Conservation (phyloP, 2,329 filamentous ascomycete genomes). For the Calonectria naviculata region DNA sequence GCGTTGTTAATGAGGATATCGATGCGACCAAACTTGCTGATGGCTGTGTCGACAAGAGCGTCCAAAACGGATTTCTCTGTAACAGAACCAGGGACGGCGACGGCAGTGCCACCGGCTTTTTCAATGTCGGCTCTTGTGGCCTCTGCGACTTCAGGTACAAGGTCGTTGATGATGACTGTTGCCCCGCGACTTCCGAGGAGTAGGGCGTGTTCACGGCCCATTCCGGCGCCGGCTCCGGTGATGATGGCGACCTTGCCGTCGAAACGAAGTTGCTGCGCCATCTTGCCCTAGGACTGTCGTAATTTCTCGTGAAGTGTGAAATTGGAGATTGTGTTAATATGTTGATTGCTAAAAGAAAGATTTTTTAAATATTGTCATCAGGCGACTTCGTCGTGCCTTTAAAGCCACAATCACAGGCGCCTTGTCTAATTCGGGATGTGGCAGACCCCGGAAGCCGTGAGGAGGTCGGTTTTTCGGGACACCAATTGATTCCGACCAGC, state of each 20-base stretch:
- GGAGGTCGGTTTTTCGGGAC: neutral
- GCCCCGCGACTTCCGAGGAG: neutral
- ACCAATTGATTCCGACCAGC: neutral
- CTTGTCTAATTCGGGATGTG: neutral
- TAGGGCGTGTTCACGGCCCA: neutral
- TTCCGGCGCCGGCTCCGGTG: neutral
- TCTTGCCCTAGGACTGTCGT: neutral
- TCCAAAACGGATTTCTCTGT: neutral
- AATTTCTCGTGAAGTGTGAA: neutral
- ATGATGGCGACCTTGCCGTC: neutral
- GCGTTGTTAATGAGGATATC: slow-evolving; percentile 1
- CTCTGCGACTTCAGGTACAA: neutral
- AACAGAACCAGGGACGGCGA: neutral
- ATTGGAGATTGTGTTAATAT: neutral
- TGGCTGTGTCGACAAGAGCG: neutral
- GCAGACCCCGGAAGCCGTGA: neutral
- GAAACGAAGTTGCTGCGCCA: neutral
- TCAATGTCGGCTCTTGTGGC: neutral
- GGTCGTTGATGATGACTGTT: neutral
- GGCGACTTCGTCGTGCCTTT: neutral
- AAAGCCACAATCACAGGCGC: neutral
- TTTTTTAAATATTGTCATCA: neutral
- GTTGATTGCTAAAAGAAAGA: neutral
- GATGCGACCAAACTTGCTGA: neutral
- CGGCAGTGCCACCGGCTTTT: neutral